These are phyloP conservation scores for Termitomyces sp. DNA, from an alignment of 768 basidiomycete species.

Conservation along the genomic window DNA sequence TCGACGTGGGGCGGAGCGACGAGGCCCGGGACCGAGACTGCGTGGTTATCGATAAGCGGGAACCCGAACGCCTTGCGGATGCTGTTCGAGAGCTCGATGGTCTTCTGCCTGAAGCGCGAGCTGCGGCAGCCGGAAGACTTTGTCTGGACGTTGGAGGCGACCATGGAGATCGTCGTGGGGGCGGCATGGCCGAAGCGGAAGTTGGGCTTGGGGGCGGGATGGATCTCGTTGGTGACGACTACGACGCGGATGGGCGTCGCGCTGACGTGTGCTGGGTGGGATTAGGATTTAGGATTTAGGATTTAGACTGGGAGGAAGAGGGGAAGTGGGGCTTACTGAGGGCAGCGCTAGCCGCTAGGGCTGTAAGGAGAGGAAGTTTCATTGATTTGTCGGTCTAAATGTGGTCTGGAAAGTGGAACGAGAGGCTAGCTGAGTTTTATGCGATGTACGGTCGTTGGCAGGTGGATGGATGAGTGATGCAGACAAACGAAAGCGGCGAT, in stretches of 20 bases:
- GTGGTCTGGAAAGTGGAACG: no score
- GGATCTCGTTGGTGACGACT: constrained; percentile 23
- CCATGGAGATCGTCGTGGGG: constrained; percentile 19
- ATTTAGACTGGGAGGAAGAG: no score
- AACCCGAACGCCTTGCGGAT: constrained; percentile 57
- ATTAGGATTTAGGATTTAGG: no score
- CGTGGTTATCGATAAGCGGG: constrained; percentile 35
- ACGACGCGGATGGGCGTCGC: constrained; percentile 49
- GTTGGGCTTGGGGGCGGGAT: background rate
- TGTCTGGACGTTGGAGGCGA: constrained; percentile 6
- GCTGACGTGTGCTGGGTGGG: constrained; percentile 31
- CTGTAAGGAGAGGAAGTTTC: no score
- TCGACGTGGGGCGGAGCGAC: background rate
- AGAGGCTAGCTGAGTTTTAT: no score
- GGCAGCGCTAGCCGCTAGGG: no score
- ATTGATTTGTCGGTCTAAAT: no score
- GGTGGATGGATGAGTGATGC: no score
- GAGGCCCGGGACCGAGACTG: background rate
- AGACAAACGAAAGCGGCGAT: no score
- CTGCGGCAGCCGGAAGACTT: constrained; percentile 23
- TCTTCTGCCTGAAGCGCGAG: constrained; percentile 42
- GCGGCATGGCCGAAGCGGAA: constrained; percentile 36
- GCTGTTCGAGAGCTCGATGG: constrained; percentile 46
- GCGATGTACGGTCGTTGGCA: no score
- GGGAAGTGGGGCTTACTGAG: no score